Percentiles rank a stretch among this genome's conserved stretches.
Conservation (phyloP, 345 rosid species). For the Acer campestre region DNA sequence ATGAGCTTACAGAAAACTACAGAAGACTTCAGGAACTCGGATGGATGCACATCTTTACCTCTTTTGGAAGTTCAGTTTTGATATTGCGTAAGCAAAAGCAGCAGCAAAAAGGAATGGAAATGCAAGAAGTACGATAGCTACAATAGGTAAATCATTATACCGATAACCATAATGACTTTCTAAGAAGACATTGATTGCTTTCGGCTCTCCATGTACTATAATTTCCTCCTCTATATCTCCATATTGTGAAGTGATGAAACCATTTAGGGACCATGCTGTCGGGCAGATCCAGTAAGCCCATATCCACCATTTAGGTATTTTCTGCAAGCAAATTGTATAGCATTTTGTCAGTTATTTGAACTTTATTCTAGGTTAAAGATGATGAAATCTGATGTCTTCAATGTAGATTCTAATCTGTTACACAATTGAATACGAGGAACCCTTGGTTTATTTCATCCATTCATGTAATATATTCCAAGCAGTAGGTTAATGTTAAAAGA, state of each 20-base stretch:
- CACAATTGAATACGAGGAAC: neutral
- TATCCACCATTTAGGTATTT: slow-evolving; percentile 49
- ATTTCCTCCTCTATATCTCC: slow-evolving; percentile 38
- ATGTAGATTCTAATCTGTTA: too few species aligned
- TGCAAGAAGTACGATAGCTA: slow-evolving; percentile 26
- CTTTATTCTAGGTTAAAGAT: neutral
- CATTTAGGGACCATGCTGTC: slow-evolving; percentile 42
- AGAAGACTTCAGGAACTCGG: neutral
- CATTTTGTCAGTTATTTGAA: neutral
- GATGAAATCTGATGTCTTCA: neutral
- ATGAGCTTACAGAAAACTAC: neutral
- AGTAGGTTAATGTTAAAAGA: neutral
- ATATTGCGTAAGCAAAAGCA: slow-evolving; percentile 30
- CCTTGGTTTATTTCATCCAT: neutral
- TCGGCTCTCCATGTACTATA: slow-evolving; percentile 30
- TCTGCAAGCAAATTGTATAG: slow-evolving; percentile 26
- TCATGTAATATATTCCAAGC: neutral
- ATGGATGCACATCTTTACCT: slow-evolving; percentile 17
- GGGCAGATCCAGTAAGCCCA: slow-evolving; percentile 50
- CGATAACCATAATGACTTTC: slow-evolving; percentile 34
- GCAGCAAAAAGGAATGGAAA: slow-evolving; percentile 36
- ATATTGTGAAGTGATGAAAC: slow-evolving; percentile 41
- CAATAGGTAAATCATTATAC: slow-evolving; percentile 27
- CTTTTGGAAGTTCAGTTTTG: slow-evolving; percentile 46
- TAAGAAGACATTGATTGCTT: slow-evolving; percentile 30